Conservation (phyloP, 371 early-diverging fungal genomes). For the Encephalitozoon intestinalis region DNA sequence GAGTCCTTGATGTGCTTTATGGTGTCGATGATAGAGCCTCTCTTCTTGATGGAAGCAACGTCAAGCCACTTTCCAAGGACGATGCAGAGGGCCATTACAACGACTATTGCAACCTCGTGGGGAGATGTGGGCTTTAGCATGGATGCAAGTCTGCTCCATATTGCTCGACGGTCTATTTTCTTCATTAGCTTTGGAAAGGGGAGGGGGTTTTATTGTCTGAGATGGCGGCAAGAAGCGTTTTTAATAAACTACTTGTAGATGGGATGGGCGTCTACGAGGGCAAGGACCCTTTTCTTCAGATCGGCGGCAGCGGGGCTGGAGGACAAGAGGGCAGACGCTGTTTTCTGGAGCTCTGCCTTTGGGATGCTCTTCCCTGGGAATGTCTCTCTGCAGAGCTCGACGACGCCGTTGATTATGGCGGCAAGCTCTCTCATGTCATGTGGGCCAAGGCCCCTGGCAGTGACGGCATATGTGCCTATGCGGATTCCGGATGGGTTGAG, state of each 20-base stretch:
- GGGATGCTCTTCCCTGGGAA: constrained; percentile 26
- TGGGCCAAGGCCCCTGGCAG: constrained; percentile 77
- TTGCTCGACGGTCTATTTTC: background rate
- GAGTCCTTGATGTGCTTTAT: background rate
- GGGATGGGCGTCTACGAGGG: background rate
- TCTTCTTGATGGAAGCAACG: background rate
- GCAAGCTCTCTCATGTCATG: constrained; percentile 74
- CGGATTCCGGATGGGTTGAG: constrained; percentile 86
- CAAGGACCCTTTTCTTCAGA: background rate
- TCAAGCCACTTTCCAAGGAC: background rate
- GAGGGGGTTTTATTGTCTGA: background rate
- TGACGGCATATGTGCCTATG: constrained; percentile 83
- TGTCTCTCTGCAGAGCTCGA: constrained; percentile 73
- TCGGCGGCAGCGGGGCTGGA: background rate
- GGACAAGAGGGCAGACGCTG: background rate
- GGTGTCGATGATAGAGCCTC: background rate
- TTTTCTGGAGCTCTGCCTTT: background rate
- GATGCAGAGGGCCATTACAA: background rate
- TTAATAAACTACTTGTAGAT: background rate
- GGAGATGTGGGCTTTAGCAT: background rate
- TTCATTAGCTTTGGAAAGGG: background rate
- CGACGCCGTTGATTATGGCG: constrained; percentile 74
- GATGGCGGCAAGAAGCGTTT: background rate
- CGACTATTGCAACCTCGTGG: background rate
- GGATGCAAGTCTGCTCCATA: background rate